These are phyloP conservation scores for Hericium rajendrae DNA, from an alignment of 768 basidiomycete genomes.

Conservation along the genomic window DNA sequence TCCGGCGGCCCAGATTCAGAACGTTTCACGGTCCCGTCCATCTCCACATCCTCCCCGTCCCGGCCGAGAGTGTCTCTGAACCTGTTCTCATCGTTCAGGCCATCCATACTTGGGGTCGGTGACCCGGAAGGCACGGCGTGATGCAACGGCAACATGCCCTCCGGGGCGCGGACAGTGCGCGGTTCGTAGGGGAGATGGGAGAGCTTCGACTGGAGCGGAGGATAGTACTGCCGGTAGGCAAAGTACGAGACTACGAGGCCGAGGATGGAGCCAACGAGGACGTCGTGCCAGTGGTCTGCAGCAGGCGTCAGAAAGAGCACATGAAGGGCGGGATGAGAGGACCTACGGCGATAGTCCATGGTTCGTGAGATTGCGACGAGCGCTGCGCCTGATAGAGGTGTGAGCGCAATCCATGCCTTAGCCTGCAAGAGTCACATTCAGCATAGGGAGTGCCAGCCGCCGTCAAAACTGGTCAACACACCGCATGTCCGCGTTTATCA, in stretches of 20 bases:
- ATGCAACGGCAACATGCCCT: neutral
- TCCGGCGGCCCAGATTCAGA: slow-evolving; percentile 17
- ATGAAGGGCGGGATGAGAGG: neutral
- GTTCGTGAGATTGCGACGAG: slow-evolving; percentile 79
- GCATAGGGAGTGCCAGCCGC: neutral
- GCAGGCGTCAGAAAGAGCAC: slow-evolving; percentile 8
- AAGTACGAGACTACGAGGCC: slow-evolving; percentile 68
- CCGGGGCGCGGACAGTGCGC: slow-evolving; percentile 41
- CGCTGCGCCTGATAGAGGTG: slow-evolving; percentile 69
- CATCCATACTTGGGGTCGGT: neutral
- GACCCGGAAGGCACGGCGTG: neutral
- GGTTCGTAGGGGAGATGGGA: slow-evolving; percentile 69
- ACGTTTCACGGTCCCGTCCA: slow-evolving; percentile 23
- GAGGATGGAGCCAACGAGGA: slow-evolving; percentile 67
- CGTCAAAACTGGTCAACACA: slow-evolving; percentile 21
- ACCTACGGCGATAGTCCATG: slow-evolving; percentile 84
- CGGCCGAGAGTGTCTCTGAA: neutral
- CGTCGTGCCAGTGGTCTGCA: slow-evolving; percentile 88
- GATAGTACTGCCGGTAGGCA: slow-evolving; percentile 78
- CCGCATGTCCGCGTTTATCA: slow-evolving; percentile 66
- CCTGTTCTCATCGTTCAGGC: neutral
- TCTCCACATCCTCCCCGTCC: neutral
- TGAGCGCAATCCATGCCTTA: slow-evolving; percentile 77
- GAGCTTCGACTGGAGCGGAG: slow-evolving; percentile 48
- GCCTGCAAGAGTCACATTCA: slow-evolving; percentile 11